Evolutionary conservation across 73 alveolate species (phyloP), one percentile per base, ranked within the genome.

Genomic region (Paramecium tetraurelia): DNA sequence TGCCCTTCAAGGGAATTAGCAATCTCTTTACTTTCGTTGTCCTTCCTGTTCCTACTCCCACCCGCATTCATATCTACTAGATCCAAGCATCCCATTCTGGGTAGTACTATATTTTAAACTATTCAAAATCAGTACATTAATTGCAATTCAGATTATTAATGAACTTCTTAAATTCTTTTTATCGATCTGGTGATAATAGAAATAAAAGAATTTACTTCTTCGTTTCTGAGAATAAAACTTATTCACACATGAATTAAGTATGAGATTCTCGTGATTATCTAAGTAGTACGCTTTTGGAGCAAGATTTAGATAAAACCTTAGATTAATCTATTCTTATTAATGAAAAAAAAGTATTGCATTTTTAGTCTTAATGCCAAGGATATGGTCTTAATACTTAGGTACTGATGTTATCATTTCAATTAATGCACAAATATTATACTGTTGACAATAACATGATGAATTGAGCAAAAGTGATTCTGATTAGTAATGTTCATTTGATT

Each of bases 321-420:
- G 89, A 57, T 21, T 21, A 4, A 59, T 44, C 43, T 76, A 3
- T 58, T 76, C 68, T 46, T 46, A 46, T 93, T 83, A 35, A 84
- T 46, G 11, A 72, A 41, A 70, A 27, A 86, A 93, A 18, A 68
- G 35, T 93, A 68, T 16, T 63, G 31, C n/a, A 94, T 70, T 14
- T 94, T 92, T 14, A 86, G 85, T 12, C 93, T 86, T 44, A 94
- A 94, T 16, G 93, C 48, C 96, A 85, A 35, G 93, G 14, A 57
- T 24, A 44, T 68, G 77, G 3, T 86, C 80, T 21, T 86, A 86
- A 86, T 86, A 63, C 12, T 29, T 18, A 31, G 70, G 27, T 7
- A 93, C 43, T 31, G 18, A 86, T 27, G 68, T 35, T 59, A 38
- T 93, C 76, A 18, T 86, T 46, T 87, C 36, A 53, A 24, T 18